A percentile compares a stretch with the other conserved stretches of the same genome.
phyloP scores from a whole-genome alignment of 805 yeast genomes.

The Myxozyma mucilagina region DNA sequence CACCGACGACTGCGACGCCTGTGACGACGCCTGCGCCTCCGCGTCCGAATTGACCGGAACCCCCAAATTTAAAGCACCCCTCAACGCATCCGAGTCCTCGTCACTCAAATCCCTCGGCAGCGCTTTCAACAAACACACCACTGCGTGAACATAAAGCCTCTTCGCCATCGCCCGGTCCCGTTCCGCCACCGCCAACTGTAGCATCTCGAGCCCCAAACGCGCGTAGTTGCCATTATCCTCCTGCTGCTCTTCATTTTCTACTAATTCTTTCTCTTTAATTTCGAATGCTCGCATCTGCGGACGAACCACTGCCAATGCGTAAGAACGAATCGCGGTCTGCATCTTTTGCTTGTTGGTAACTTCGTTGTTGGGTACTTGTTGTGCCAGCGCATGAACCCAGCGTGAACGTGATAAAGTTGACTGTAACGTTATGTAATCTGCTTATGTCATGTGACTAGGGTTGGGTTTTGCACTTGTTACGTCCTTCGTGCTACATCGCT shows the following conservation, averaged over 20 bases:
- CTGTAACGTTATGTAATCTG: no score
- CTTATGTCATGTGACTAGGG: no score
- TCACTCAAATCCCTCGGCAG: constrained; percentile 15
- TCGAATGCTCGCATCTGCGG: no score
- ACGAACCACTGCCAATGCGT: no score
- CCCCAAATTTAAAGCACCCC: background rate
- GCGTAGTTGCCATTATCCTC: background rate
- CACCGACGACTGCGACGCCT: background rate
- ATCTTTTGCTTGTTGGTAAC: no score
- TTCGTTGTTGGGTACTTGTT: no score
- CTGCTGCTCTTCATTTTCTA: no score
- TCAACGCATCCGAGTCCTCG: constrained; percentile 12
- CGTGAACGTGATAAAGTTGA: no score
- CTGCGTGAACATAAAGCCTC: constrained; percentile 21
- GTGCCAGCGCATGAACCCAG: no score
- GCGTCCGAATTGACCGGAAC: background rate
- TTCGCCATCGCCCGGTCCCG: constrained; percentile 8
- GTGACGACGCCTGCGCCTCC: background rate
- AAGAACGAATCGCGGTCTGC: no score
- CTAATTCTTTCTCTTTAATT: no score
- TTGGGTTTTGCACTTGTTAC: background rate
- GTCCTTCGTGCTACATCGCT: background rate
- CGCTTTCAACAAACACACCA: constrained; percentile 19
- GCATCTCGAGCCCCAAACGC: background rate
- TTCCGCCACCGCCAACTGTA: background rate